Evolutionary conservation across 2,329 filamentous ascomycete species (phyloP).

Genomic region (Microsporum canis): DNA sequence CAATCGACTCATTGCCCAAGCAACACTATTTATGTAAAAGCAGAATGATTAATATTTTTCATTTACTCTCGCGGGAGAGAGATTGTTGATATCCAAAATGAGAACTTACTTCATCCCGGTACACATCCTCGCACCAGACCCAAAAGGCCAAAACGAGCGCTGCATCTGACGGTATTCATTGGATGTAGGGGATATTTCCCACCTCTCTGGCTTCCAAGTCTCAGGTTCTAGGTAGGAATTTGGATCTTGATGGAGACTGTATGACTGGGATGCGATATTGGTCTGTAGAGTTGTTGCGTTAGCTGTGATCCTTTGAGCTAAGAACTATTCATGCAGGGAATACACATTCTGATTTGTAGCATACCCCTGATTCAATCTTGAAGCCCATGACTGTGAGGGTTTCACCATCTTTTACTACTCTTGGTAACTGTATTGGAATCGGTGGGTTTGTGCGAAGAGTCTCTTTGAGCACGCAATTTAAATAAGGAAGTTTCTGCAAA

Average conservation of each 20-base stretch:
- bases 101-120: conserved; percentile 18
- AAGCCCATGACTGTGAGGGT: conserved; percentile 12
- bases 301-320: neutral
- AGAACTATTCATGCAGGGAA: neutral
- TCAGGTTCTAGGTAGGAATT: conserved; percentile 41
- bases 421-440: conserved; percentile 30
- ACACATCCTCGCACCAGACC: conserved; percentile 41
- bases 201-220: conserved; percentile 44
- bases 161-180: conserved; percentile 42
- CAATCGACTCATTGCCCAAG: conserved; percentile 13
- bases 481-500: conserved; percentile 17
- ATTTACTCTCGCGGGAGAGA: too few relatives aligned
- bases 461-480: conserved; percentile 36
- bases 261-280: conserved; percentile 12
- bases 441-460: conserved; percentile 33
- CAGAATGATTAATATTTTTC: neutral
- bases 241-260: conserved; percentile 42
- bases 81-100: neutral
- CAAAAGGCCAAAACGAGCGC: conserved; percentile 44
- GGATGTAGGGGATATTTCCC: conserved; percentile 43
- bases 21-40: conserved; percentile 8
- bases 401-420: conserved; percentile 21
- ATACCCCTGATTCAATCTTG: conserved; percentile 13
- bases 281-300: conserved; percentile 5
- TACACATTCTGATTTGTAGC: neutral